Conservation (phyloP, 306 rosid genomes). For the Cicer cuneatum region DNA sequence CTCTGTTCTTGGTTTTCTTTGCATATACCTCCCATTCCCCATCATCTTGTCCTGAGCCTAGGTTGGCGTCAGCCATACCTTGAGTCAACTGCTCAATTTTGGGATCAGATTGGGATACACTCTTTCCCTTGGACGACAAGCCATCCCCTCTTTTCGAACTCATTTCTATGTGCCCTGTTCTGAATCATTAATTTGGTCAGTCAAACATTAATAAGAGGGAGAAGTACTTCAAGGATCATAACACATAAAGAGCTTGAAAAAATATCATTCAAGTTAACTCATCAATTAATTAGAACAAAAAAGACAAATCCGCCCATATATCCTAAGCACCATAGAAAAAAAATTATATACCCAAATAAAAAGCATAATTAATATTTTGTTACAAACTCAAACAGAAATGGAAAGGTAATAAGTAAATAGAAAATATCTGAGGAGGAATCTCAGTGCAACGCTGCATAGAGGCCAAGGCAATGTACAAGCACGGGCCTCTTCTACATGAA, state of each 20-base stretch:
- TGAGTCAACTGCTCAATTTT: constrained; percentile 57
- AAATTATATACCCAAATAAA: neutral
- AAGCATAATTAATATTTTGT: neutral
- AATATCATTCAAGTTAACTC: constrained; percentile 23
- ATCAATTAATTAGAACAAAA: neutral
- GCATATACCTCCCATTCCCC: constrained; percentile 78
- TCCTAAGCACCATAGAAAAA: neutral
- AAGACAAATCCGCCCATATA: neutral
- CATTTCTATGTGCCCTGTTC: constrained; percentile 41
- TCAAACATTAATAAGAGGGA: constrained; percentile 6
- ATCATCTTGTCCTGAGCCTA: constrained; percentile 55
- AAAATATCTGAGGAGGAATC: neutral
- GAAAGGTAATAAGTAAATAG: neutral
- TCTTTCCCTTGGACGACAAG: constrained; percentile 52
- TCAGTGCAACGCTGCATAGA: neutral
- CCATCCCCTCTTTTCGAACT: constrained; percentile 63
- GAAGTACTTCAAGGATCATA: neutral
- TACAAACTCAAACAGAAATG: constrained; percentile 12
- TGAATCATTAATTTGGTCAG: neutral
- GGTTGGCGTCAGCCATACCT: constrained; percentile 53
- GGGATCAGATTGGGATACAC: constrained; percentile 42
- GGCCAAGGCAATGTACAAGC: neutral
- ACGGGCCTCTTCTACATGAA: neutral
- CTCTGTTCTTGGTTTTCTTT: constrained; percentile 71
- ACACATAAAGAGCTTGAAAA: neutral